Percentiles rank a stretch among this genome's conserved stretches.
Conservation (phyloP, 768 basidiomycete genomes). For the Termitomyces sp. region DNA sequence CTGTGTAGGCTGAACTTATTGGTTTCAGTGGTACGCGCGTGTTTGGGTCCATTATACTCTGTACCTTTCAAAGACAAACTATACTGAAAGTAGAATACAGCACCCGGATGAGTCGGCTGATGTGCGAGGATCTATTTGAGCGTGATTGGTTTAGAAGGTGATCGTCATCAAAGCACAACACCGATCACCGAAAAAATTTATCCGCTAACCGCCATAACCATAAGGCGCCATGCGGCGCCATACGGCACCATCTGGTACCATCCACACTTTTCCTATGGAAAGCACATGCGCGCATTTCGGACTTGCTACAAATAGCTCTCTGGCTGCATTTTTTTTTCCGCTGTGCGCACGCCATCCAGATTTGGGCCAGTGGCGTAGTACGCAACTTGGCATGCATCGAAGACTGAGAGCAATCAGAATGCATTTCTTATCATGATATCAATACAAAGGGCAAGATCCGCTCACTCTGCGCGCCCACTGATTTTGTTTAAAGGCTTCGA, state of each 20-base stretch:
- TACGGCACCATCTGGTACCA: not conserved
- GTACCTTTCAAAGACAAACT: not conserved
- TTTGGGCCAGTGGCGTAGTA: not conserved
- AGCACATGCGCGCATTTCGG: not conserved
- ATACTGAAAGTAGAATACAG: not conserved
- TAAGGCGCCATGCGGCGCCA: not conserved
- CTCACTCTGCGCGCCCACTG: not conserved
- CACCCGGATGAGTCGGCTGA: not conserved
- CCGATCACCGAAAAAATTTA: not conserved
- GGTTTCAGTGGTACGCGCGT: slow-evolving; percentile 40
- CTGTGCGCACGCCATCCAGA: too few relatives aligned
- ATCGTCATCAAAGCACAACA: not conserved
- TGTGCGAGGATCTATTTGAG: not conserved
- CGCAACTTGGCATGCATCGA: not conserved
- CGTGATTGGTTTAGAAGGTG: not conserved
- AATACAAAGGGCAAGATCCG: not conserved
- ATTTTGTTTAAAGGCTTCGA: slow-evolving; percentile 3
- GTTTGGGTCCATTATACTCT: not conserved
- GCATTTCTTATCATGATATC: not conserved
- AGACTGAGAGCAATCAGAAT: not conserved
- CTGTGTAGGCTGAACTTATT: slow-evolving; percentile 56
- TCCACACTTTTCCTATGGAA: not conserved
- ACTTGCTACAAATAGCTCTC: not conserved
- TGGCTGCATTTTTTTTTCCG: not conserved
- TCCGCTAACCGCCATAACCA: slow-evolving; percentile 2